Evolutionary conservation across 768 basidiomycete species (phyloP).

Genomic region (Daedaleopsis nitida): DNA sequence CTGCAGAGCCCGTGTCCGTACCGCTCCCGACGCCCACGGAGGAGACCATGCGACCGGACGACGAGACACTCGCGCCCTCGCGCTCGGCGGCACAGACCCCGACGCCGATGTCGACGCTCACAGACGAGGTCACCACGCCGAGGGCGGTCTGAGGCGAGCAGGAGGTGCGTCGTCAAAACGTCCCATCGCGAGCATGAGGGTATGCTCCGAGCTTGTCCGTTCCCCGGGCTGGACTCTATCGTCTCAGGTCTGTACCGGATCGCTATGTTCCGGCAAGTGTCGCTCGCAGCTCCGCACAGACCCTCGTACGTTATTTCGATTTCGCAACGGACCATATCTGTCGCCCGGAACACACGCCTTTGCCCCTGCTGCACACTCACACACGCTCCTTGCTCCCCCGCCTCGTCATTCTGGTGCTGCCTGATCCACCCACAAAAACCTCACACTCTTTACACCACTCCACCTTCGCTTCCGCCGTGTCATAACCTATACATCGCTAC

Average conservation of each 20-base stretch:
- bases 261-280: too few species aligned
- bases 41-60: background rate
- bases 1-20: background rate
- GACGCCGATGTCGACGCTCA: background rate
- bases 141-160: too few species aligned
- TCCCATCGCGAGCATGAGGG: too few species aligned
- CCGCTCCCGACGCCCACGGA: background rate
- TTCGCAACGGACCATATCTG: background rate
- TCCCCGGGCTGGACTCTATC: too few species aligned
- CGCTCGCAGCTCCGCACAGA: too few species aligned
- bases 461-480: too few species aligned
- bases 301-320: background rate
- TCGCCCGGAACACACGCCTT: background rate
- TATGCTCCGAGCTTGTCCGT: too few species aligned
- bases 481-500: background rate
- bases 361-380: background rate
- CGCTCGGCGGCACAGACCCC: background rate
- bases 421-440: too few species aligned
- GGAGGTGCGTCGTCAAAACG: too few species aligned
- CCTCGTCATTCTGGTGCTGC: too few species aligned
- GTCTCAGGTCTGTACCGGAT: too few species aligned
- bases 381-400: background rate
- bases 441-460: too few species aligned
- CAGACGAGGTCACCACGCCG: background rate
- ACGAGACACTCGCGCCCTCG: background rate